Percentiles rank a stretch among this genome's conserved stretches.
Evolutionary conservation across 805 yeast genomes (phyloP).

Genomic region (Teunomyces atbi): DNA sequence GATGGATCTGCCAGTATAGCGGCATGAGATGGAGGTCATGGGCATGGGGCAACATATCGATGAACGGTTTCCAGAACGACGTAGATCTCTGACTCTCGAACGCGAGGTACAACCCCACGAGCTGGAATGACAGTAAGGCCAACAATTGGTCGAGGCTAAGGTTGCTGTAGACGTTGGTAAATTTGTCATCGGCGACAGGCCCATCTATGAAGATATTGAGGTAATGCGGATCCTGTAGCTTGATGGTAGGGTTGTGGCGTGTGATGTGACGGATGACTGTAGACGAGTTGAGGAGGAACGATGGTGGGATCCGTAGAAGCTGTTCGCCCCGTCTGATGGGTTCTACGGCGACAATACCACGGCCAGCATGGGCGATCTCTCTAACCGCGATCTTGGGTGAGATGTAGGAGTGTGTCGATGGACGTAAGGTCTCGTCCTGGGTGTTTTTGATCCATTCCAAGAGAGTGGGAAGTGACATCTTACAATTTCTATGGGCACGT

Average conservation of each 20-base stretch:
- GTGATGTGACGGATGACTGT: slow-evolving; percentile 45
- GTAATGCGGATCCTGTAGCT: slow-evolving; percentile 20
- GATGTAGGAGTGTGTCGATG: slow-evolving; percentile 27
- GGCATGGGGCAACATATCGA: slow-evolving; percentile 58
- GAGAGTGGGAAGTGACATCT: slow-evolving; percentile 15
- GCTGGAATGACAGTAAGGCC: slow-evolving; percentile 56
- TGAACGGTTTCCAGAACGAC: slow-evolving; percentile 69
- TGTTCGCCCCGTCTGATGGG: slow-evolving; percentile 40
- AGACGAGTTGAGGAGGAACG: slow-evolving; percentile 56
- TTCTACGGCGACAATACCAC: slow-evolving; percentile 54
- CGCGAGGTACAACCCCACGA: slow-evolving; percentile 49
- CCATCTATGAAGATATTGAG: slow-evolving; percentile 24
- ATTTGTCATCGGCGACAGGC: slow-evolving; percentile 16
- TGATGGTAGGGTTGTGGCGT: slow-evolving; percentile 39
- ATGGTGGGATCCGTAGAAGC: slow-evolving; percentile 56
- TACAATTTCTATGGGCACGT: background rate
- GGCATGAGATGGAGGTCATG: slow-evolving; percentile 60
- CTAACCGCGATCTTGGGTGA: slow-evolving; percentile 41
- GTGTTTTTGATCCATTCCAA: slow-evolving; percentile 30
- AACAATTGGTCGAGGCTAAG: slow-evolving; percentile 35
- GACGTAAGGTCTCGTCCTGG: slow-evolving; percentile 17
- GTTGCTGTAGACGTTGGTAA: slow-evolving; percentile 29
- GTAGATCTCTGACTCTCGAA: slow-evolving; percentile 41
- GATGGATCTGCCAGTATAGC: slow-evolving; percentile 52
- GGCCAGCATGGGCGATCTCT: slow-evolving; percentile 50